These are phyloP conservation scores for Coniochaeta ligniaria DNA, from an alignment of 2,329 filamentous ascomycete genomes.

Conservation along the genomic window DNA sequence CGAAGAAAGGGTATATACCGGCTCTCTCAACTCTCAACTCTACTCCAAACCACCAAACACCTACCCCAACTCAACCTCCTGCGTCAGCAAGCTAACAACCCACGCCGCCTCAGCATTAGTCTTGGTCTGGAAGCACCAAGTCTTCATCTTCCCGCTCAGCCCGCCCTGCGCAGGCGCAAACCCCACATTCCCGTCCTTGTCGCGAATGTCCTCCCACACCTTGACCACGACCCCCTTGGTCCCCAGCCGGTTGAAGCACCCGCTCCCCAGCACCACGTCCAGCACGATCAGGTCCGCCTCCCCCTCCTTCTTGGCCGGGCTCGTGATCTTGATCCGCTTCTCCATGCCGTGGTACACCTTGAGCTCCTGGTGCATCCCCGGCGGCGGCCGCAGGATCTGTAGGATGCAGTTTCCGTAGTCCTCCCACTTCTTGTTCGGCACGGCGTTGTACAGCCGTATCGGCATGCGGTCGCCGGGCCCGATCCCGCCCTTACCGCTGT, in stretches of 20 bases:
- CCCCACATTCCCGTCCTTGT: constrained; percentile 50
- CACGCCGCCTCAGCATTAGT: constrained; percentile 45
- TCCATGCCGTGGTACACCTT: constrained; percentile 60
- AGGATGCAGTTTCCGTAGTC: constrained; percentile 82
- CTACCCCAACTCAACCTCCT: constrained; percentile 39
- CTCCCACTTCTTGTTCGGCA: constrained; percentile 74
- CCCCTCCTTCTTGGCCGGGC: constrained; percentile 56
- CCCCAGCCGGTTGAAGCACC: constrained; percentile 77
- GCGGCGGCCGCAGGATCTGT: constrained; percentile 71
- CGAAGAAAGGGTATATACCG: background rate
- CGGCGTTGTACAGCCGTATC: constrained; percentile 77
- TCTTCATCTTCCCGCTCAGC: constrained; percentile 48
- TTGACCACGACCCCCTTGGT: constrained; percentile 82
- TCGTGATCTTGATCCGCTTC: constrained; percentile 77
- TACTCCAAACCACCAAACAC: constrained; percentile 2
- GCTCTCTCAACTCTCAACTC: constrained; percentile 6
- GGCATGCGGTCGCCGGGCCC: constrained; percentile 71
- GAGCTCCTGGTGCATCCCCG: constrained; percentile 50
- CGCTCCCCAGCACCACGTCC: constrained; percentile 78
- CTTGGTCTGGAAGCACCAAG: constrained; percentile 57
- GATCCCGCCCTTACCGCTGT: constrained; percentile 37
- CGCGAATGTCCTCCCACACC: constrained; percentile 73
- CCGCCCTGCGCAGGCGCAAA: constrained; percentile 43
- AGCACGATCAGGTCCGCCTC: constrained; percentile 58
- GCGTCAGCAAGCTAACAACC: constrained; percentile 49